Evolutionary conservation across 2,329 filamentous ascomycete genomes (phyloP), one percentile per base, ranked within the genome.

Genomic region (Lithohypha guttulata): DNA sequence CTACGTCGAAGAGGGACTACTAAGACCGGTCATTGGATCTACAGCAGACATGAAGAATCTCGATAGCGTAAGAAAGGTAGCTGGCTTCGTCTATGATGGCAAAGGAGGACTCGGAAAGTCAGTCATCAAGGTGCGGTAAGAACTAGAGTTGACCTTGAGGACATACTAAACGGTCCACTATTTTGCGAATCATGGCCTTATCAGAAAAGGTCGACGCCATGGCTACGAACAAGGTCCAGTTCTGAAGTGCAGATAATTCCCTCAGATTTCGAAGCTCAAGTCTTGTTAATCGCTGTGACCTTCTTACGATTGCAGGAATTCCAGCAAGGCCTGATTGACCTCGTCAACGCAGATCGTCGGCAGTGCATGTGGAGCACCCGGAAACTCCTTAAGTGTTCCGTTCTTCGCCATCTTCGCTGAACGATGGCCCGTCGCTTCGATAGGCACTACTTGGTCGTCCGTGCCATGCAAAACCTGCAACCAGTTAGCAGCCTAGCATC

Each of bases 21-120:
- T 71, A 21, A 67, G 53, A 48, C 50, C 61, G 1, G 59, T 73
- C 8, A 59, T 61, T 7, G 61, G 61, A 7, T 62, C 57, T 2
- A 56, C 56, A 0, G 65, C 64, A 6, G 45, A 62, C 6, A 45
- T 73, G 19, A 53, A 56, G 4, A 61, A 74, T 42, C 43, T 71
- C 8, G 58, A 64, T 7, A 59, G 53, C 2, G 58, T 73, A 6
- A 57, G 59, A 45, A 48, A 46, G 37, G 65, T 54, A 2, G 67
- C 64, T 39, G 56, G 60, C 6, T 55, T 60, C 48, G 61, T 68
- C 4, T 56, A 55, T 11, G 53, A 50, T 2, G 57, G 60, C 2
- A 66, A 63, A 41, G 65, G 66, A 0, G 66, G 65, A 0, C 31
- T 66, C 11, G 67, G 67, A 13, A 63, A 62, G 44, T 43, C 64